Conservation (phyloP, 179 eudicot genomes). For the Camellia oleifera region DNA sequence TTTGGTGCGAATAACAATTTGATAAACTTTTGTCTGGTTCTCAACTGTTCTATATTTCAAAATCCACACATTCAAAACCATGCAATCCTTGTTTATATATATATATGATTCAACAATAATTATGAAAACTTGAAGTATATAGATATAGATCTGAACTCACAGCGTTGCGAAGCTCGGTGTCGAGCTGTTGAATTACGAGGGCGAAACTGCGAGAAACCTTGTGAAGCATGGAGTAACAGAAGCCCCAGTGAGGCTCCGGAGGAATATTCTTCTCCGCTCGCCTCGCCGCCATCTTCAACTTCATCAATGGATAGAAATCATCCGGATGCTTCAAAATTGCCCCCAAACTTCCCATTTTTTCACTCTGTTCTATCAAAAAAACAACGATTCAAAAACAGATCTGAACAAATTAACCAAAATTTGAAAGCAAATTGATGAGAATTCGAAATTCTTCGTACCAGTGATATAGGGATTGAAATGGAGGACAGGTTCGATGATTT, state of each 20-base stretch:
- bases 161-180: conserved; percentile 80
- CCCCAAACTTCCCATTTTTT: conserved; percentile 64
- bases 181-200: conserved; percentile 93
- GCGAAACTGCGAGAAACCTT: conserved; percentile 89
- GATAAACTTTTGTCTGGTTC: no score
- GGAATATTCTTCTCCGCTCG: conserved; percentile 92
- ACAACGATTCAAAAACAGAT: not conserved
- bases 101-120: not conserved
- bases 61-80: no score
- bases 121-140: not conserved
- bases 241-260: conserved; percentile 79
- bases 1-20: no score
- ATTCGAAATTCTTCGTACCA: not conserved
- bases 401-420: not conserved
- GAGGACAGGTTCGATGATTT: not conserved
- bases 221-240: conserved; percentile 88
- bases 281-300: conserved; percentile 71
- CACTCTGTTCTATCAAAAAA: not conserved
- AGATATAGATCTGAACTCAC: conserved; percentile 32
- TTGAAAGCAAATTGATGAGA: not conserved
- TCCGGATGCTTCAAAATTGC: conserved; percentile 79
- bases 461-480: not conserved
- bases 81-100: not conserved
- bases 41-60: no score
- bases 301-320: conserved; percentile 77